phyloP scores from a whole-genome alignment of 2,329 filamentous ascomycete species.

The Aureobasidium melanogenum region DNA sequence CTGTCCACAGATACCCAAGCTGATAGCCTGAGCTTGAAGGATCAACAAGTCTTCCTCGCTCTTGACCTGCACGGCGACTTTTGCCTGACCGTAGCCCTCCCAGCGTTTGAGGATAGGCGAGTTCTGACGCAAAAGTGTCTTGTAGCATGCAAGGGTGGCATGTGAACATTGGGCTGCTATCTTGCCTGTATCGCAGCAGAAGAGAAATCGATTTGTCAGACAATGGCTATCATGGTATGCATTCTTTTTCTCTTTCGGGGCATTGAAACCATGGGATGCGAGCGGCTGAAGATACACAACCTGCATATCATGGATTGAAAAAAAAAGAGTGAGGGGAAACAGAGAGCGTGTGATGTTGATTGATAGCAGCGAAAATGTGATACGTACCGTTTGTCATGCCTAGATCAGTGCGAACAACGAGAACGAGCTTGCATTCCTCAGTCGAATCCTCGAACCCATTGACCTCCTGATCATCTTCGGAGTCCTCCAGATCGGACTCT shows the following conservation, averaged over 20 bases:
- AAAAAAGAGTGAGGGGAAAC: not conserved
- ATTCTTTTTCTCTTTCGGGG: not conserved
- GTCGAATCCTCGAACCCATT: slow-evolving; percentile 39
- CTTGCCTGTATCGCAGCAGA: slow-evolving; percentile 56
- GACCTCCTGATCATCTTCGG: slow-evolving; percentile 35
- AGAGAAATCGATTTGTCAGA: not conserved
- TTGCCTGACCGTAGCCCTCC: slow-evolving; percentile 81
- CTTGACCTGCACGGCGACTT: slow-evolving; percentile 86
- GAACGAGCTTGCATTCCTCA: slow-evolving; percentile 89
- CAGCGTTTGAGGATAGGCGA: slow-evolving; percentile 66
- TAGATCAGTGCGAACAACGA: slow-evolving; percentile 86
- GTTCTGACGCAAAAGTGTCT: slow-evolving; percentile 54
- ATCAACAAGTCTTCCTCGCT: slow-evolving; percentile 71
- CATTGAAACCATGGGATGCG: not conserved
- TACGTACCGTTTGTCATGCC: slow-evolving; percentile 89
- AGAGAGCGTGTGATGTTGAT: slow-evolving; percentile 1
- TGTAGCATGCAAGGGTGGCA: slow-evolving; percentile 97
- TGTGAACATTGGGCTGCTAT: slow-evolving; percentile 93
- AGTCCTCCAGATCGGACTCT: slow-evolving; percentile 19
- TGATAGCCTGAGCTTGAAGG: slow-evolving; percentile 70
- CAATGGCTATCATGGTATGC: not conserved
- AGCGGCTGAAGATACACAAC: not conserved
- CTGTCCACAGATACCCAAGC: slow-evolving; percentile 76
- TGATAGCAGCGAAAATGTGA: not conserved
- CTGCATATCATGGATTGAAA: not conserved